phyloP scores from a whole-genome alignment of 2,329 filamentous ascomycete genomes.

The Shiraia bambusicola region DNA sequence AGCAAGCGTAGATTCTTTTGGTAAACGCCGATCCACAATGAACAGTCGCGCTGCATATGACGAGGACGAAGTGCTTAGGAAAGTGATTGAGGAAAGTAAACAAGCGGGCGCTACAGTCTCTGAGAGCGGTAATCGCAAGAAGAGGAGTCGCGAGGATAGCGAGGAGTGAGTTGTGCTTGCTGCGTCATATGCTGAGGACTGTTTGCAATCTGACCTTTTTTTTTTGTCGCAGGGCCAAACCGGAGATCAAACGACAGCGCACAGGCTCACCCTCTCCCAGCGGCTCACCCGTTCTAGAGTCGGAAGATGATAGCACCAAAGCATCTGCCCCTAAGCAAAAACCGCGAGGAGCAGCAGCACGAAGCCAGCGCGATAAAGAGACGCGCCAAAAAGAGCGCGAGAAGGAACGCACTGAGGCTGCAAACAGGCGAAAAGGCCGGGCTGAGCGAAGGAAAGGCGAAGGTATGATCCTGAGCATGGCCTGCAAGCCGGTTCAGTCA shows the following conservation, averaged over 20 bases:
- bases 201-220: slow-evolving; percentile 31
- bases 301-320: slow-evolving; percentile 65
- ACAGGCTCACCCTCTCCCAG: slow-evolving; percentile 59
- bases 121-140: slow-evolving; percentile 63
- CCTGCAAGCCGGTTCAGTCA: slow-evolving; percentile 15
- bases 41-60: slow-evolving; percentile 96
- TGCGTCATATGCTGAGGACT: slow-evolving; percentile 3
- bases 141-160: slow-evolving; percentile 85
- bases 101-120: slow-evolving; percentile 66
- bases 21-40: slow-evolving; percentile 93
- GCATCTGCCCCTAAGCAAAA: slow-evolving; percentile 48
- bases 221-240: slow-evolving; percentile 61
- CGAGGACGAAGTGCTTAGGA: slow-evolving; percentile 84
- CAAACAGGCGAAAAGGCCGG: slow-evolving; percentile 77
- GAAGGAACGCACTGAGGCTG: slow-evolving; percentile 69
- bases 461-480: slow-evolving; percentile 55
- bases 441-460: slow-evolving; percentile 79
- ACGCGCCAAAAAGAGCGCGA: slow-evolving; percentile 69
- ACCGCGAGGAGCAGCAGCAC: slow-evolving; percentile 49
- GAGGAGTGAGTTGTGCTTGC: slow-evolving; percentile 72
- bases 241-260: slow-evolving; percentile 76
- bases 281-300: slow-evolving; percentile 60
- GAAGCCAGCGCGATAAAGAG: slow-evolving; percentile 61
- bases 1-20: slow-evolving; percentile 59
- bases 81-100: slow-evolving; percentile 94